Percentiles rank a stretch among this genome's conserved stretches.
phyloP scores from a whole-genome alignment of 352 stramenopile genomes.

The Phytopythium kandeliae region DNA sequence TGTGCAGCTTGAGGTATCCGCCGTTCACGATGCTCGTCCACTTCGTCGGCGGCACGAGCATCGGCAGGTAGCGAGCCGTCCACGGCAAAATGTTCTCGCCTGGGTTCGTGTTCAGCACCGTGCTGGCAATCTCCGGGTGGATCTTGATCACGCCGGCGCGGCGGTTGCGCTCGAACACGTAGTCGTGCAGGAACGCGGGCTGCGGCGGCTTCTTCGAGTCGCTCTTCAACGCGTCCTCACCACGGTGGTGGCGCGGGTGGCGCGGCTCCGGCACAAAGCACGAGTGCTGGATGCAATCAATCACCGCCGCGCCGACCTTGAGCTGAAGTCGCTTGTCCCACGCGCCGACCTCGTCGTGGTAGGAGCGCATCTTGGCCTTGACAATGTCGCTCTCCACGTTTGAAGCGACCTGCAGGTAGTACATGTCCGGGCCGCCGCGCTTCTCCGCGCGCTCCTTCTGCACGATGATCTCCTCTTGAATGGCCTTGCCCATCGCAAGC shows the following conservation, averaged over 20 bases:
- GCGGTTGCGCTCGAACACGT: conserved; percentile 77
- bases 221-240: conserved; percentile 8
- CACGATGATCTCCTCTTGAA: conserved; percentile 72
- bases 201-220: conserved; percentile 25
- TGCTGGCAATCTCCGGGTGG: conserved; percentile 49
- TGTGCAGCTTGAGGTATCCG: conserved; percentile 91
- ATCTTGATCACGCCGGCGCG: conserved; percentile 76
- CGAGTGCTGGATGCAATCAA: conserved; percentile 77
- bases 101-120: conserved; percentile 43
- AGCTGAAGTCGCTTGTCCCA: conserved; percentile 89
- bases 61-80: conserved; percentile 90
- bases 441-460: conserved; percentile 39
- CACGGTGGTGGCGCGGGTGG: background rate
- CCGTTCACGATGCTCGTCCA: conserved; percentile 90
- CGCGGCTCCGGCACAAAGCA: conserved; percentile 51
- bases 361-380: conserved; percentile 40
- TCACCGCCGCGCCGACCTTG: conserved; percentile 82
- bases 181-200: conserved; percentile 67
- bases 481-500: conserved; percentile 61
- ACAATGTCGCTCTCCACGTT: conserved; percentile 28
- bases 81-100: conserved; percentile 63
- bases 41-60: conserved; percentile 93
- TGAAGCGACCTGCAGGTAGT: conserved; percentile 21
- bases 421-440: conserved; percentile 19
- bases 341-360: conserved; percentile 64